Evolutionary conservation across 371 early-diverging fungal genomes (phyloP).

Genomic region (Capillidium rhysosporum): DNA sequence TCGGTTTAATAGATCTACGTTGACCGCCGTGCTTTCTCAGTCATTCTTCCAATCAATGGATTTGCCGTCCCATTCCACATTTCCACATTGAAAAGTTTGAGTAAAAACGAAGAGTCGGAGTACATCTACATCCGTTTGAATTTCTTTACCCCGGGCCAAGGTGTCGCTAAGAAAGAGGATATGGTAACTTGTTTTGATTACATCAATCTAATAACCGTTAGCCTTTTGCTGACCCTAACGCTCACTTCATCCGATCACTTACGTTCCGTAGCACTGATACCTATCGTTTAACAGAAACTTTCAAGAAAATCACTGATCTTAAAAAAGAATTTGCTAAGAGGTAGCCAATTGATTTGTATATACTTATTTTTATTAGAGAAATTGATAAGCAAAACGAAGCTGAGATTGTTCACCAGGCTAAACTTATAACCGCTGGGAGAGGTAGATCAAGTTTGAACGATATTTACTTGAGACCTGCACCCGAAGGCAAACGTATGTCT

Average conservation of each 20-base stretch:
- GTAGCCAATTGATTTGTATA: not conserved
- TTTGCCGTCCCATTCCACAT: constrained; percentile 98
- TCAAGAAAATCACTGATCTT: constrained; percentile 59
- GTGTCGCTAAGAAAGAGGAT: constrained; percentile 73
- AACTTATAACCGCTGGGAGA: constrained; percentile 57
- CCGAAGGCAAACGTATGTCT: constrained; percentile 70
- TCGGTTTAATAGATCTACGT: constrained; percentile 47
- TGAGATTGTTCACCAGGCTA: constrained; percentile 88
- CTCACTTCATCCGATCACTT: constrained; percentile 80
- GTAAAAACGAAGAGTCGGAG: constrained; percentile 91
- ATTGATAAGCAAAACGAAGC: constrained; percentile 87
- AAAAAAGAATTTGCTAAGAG: constrained; percentile 73
- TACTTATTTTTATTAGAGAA: constrained; percentile 25
- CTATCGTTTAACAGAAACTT: constrained; percentile 63
- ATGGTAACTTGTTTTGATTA: constrained; percentile 17
- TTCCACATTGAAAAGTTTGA: constrained; percentile 85
- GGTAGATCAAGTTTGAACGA: constrained; percentile 49
- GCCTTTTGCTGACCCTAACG: constrained; percentile 74
- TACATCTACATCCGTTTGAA: constrained; percentile 90
- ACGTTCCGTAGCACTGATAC: constrained; percentile 79
- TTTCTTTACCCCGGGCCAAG: constrained; percentile 88
- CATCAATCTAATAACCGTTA: constrained; percentile 7
- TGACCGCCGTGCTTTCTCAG: constrained; percentile 69
- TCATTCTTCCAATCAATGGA: constrained; percentile 94
- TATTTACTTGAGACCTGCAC: constrained; percentile 68